Conservation (phyloP, 1,139 yeast genomes). For the Candida frijolesensis region DNA sequence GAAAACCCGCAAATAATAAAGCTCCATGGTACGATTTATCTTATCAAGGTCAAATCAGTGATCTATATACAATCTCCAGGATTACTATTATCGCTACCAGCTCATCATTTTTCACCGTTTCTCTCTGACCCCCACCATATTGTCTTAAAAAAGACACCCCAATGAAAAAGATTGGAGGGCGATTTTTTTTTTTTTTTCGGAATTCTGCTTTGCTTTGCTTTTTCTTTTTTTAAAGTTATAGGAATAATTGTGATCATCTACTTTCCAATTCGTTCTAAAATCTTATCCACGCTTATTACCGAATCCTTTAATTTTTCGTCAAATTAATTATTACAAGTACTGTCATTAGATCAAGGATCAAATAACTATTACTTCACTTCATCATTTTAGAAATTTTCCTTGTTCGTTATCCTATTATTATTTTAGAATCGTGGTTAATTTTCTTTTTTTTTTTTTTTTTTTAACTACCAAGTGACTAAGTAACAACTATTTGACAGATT, state of each 20-base stretch:
- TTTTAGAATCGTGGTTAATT: background rate
- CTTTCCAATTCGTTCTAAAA: background rate
- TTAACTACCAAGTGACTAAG: background rate
- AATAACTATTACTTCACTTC: background rate
- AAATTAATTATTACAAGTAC: background rate
- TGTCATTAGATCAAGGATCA: background rate
- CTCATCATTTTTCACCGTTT: no score
- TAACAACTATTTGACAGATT: background rate
- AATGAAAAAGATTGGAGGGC: background rate
- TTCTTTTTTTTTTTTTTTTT: background rate
- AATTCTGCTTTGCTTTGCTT: background rate
- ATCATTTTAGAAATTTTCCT: background rate
- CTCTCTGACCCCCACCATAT: no score
- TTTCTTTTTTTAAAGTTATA: background rate
- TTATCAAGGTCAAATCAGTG: background rate
- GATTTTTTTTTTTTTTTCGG: slow-evolving; percentile 1
- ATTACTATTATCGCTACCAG: no score
- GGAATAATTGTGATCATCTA: background rate
- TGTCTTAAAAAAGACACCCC: background rate
- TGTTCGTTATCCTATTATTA: background rate
- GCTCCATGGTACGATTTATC: background rate
- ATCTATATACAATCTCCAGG: no score
- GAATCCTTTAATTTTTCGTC: background rate
- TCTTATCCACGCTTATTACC: background rate
- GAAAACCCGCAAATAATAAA: background rate